Evolutionary conservation across 305 asterid species (phyloP).

Genomic region (Fraxinus platypoda): DNA sequence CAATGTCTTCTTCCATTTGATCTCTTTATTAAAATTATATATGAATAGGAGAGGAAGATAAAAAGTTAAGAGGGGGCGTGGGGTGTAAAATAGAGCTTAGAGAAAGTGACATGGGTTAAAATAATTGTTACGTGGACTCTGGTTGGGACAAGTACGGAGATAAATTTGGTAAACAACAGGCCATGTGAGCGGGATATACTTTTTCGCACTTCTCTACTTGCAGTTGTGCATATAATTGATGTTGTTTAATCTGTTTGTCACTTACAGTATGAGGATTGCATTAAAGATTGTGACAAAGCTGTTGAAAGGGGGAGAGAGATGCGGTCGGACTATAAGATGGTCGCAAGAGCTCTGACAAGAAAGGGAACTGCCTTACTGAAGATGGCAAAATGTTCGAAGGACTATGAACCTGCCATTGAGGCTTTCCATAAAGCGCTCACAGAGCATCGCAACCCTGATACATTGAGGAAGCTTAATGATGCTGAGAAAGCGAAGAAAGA

Average conservation of each 20-base stretch:
- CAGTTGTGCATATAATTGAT: neutral
- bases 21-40: neutral
- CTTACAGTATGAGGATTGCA: slow-evolving; percentile 73
- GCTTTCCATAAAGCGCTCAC: slow-evolving; percentile 87
- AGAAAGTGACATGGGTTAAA: neutral
- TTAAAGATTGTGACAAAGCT: slow-evolving; percentile 87
- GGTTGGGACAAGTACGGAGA: neutral
- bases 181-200: neutral
- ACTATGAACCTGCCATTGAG: slow-evolving; percentile 79
- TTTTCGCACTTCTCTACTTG: neutral
- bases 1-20: neutral
- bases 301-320: slow-evolving; percentile 91
- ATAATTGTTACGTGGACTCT: neutral
- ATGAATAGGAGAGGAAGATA: neutral
- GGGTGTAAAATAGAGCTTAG: neutral
- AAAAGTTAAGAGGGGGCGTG: neutral
- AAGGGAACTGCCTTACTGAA: slow-evolving; percentile 83
- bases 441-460: slow-evolving; percentile 94
- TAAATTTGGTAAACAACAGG: neutral
- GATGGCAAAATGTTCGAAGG: slow-evolving; percentile 75
- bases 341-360: slow-evolving; percentile 87
- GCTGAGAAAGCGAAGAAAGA: slow-evolving; percentile 92
- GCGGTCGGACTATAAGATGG: slow-evolving; percentile 78
- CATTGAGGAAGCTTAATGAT: slow-evolving; percentile 78
- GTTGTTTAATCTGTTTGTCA: neutral